These are phyloP conservation scores for Zelopaecilomyces penicillatus DNA, from an alignment of 2,329 filamentous ascomycete genomes.

Conservation along the genomic window DNA sequence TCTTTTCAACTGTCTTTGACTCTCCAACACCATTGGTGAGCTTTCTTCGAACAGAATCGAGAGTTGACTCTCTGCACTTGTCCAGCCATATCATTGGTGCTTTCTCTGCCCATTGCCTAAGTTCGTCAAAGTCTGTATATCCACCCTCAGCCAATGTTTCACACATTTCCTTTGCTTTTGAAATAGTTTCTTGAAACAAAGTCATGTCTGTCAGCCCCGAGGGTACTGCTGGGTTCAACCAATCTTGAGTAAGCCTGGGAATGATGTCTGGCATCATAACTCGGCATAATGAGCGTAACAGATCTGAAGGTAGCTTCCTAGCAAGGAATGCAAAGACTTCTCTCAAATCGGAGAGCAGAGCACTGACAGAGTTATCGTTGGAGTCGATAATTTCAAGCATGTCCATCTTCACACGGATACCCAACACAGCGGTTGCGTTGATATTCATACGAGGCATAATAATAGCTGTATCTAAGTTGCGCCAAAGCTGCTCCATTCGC, in stretches of 20 bases:
- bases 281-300: slow-evolving; percentile 53
- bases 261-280: slow-evolving; percentile 64
- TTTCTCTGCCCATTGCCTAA: slow-evolving; percentile 73
- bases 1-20: slow-evolving; percentile 65
- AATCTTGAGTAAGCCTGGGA: slow-evolving; percentile 59
- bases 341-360: slow-evolving; percentile 47
- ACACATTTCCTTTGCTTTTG: slow-evolving; percentile 56
- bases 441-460: slow-evolving; percentile 49
- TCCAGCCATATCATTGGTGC: slow-evolving; percentile 78
- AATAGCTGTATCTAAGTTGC: slow-evolving; percentile 52
- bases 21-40: slow-evolving; percentile 59
- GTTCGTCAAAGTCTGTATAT: slow-evolving; percentile 53
- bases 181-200: slow-evolving; percentile 63
- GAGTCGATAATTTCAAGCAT: slow-evolving; percentile 34
- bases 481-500: slow-evolving; percentile 52
- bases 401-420: slow-evolving; percentile 34
- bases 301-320: slow-evolving; percentile 41
- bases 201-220: slow-evolving; percentile 62
- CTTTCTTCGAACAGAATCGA: slow-evolving; percentile 64
- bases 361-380: slow-evolving; percentile 37
- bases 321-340: slow-evolving; percentile 44
- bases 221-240: slow-evolving; percentile 72
- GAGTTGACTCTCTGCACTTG: slow-evolving; percentile 69
- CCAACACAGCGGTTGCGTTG: slow-evolving; percentile 25
- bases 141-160: slow-evolving; percentile 50